Conservation (phyloP, 1,139 yeast species). For the Zygosaccharomyces sapae region DNA sequence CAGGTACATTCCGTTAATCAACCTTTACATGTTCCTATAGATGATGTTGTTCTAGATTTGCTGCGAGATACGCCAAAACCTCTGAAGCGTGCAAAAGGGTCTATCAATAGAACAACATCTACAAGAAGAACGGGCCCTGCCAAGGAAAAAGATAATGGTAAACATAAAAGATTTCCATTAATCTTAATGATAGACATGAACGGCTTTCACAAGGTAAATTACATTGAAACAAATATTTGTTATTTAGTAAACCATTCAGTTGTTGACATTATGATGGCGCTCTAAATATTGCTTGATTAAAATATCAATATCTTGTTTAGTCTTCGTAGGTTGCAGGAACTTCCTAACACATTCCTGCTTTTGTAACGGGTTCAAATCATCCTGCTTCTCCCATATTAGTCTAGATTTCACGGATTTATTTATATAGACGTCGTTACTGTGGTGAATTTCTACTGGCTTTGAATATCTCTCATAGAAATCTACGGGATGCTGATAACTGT, state of each 20-base stretch:
- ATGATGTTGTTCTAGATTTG: conserved; percentile 12
- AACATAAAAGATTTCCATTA: conserved; percentile 1
- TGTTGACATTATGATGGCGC: conserved; percentile 3
- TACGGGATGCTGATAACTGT: neutral
- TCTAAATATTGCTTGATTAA: conserved; percentile 9
- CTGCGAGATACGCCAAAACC: conserved; percentile 3
- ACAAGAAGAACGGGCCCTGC: neutral
- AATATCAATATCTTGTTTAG: conserved; percentile 11
- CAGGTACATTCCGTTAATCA: neutral
- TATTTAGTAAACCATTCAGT: neutral
- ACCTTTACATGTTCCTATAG: conserved; percentile 5
- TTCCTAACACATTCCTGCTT: conserved; percentile 7
- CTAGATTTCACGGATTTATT: neutral
- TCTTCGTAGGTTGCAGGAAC: conserved; percentile 13
- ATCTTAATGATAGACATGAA: neutral
- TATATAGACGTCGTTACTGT: conserved; percentile 11
- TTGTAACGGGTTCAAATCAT: conserved; percentile 6
- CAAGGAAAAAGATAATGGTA: neutral
- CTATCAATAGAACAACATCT: neutral
- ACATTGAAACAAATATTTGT: neutral
- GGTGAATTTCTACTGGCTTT: neutral
- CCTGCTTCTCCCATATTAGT: neutral
- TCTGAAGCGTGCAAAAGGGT: neutral
- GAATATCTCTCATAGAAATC: neutral
- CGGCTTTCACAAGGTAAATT: neutral